Base-by-base conservation (phyloP, 2,329 filamentous ascomycete genomes). In the Epichloe gansuensis region DNA sequence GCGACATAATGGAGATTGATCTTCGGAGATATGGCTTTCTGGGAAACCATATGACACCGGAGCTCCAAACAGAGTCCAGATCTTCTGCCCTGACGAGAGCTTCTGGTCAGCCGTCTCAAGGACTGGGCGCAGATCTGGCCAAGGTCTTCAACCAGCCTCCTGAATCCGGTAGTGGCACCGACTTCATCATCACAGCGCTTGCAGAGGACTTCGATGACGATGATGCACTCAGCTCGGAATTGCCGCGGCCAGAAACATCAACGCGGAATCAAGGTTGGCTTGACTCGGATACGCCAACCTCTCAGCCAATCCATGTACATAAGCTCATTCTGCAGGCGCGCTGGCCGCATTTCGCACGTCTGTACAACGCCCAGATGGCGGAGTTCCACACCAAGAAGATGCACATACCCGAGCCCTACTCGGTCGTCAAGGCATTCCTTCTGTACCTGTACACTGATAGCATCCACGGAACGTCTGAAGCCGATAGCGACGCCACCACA, bases 391-490 rank as follows among this genome's bases (percentile, higher is more conserved):
- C 89, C 15, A 93, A 93, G 63, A 89, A 87, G 67, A 93, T 98
- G 85, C 91, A 98, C 68, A 95, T 98, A 44, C 91, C 93, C 0
- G 94, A 98, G 63, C 90, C 91, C 1, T 97, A 96, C 67, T 84
- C 83, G 1, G 89, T 95, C 0, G 93, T 98, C 46, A 89, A 88
- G 59, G 89, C 91, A 0, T 98, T 98, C 64, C 76, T 98, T 31
- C 91, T 93, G 69, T 98, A 96, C 63, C 79, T 98, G 1, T 98
- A 98, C 68, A 96, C 93, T 0, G 93, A 98, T 67, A 91, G 85
- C 59, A 96, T 98, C 58, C 74, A 81, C 57, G 69, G 73, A 42
- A 67, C 69, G 5, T 65, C 67, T 2, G 72, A 75, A 27, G 67
- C 71, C n/a, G 71, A 74, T 46, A 73, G 89, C 46, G 81, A 82